A percentile compares a stretch with the other conserved stretches of the same genome.
phyloP scores from a whole-genome alignment of 805 yeast genomes.

The Sungouiella blattae region DNA sequence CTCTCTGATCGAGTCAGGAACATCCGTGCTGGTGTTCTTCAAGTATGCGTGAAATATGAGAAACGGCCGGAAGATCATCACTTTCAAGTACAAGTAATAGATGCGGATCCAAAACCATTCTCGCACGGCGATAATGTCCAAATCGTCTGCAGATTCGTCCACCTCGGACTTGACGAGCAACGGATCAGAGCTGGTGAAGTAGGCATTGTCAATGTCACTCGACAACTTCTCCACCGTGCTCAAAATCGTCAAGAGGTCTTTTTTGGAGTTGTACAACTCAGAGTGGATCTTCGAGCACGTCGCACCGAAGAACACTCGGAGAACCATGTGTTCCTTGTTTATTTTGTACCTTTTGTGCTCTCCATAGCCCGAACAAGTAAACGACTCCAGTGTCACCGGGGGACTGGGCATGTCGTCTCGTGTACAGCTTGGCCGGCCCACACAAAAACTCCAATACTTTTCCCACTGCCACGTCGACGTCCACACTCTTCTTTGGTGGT shows the following conservation, averaged over 20 bases:
- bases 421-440: no score
- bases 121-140: constrained; percentile 4
- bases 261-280: constrained; percentile 16
- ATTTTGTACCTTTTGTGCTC: no score
- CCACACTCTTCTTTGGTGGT: no score
- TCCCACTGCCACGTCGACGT: no score
- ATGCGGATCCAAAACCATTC: constrained; percentile 25
- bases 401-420: no score
- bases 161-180: constrained; percentile 6
- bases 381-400: no score
- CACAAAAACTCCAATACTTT: no score
- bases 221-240: constrained; percentile 15
- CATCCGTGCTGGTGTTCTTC: constrained; percentile 10
- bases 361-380: no score
- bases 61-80: constrained; percentile 20
- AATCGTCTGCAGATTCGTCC: not conserved
- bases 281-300: constrained; percentile 15
- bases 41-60: constrained; percentile 19
- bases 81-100: constrained; percentile 19
- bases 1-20: no score
- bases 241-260: constrained; percentile 15
- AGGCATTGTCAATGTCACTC: constrained; percentile 13
- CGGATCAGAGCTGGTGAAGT: constrained; percentile 12
- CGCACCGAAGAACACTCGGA: constrained; percentile 15
- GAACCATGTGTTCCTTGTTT: constrained; percentile 15